Conservation (phyloP, 306 rosid species). For the Elaeagnus macrophylla region DNA sequence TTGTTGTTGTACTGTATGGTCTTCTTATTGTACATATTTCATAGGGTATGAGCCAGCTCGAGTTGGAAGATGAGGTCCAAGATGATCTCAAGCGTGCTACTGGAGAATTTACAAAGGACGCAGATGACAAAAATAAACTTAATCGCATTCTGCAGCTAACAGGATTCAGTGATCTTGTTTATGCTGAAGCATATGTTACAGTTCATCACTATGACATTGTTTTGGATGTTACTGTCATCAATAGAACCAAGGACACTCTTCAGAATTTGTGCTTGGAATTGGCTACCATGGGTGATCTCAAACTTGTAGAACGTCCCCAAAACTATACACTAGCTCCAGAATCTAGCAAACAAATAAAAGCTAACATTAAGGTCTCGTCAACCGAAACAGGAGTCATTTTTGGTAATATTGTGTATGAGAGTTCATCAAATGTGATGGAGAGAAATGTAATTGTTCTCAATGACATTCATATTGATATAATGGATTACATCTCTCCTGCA, state of each 20-base stretch:
- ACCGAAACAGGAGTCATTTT: constrained; percentile 74
- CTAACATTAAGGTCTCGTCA: constrained; percentile 71
- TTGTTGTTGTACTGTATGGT: background rate
- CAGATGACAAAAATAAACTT: constrained; percentile 61
- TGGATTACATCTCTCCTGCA: constrained; percentile 80
- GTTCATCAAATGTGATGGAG: constrained; percentile 65
- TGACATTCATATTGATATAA: constrained; percentile 74
- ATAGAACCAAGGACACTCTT: constrained; percentile 67
- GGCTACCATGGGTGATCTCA: constrained; percentile 80
- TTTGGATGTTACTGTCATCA: constrained; percentile 71
- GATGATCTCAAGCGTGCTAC: constrained; percentile 81
- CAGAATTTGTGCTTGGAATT: constrained; percentile 75
- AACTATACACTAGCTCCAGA: constrained; percentile 74
- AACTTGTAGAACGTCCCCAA: constrained; percentile 75
- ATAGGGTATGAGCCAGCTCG: constrained; percentile 80
- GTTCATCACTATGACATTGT: constrained; percentile 69
- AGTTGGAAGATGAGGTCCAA: constrained; percentile 72
- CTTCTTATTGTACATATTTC: constrained; percentile 2
- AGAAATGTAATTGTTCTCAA: constrained; percentile 63
- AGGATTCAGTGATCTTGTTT: constrained; percentile 73
- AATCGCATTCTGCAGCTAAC: constrained; percentile 76
- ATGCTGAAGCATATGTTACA: constrained; percentile 76
- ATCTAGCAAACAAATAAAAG: constrained; percentile 67
- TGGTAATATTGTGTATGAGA: constrained; percentile 69
- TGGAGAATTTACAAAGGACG: constrained; percentile 61